Base-by-base conservation (phyloP, 129 eudicot genomes). In the Escallonia herrerae region DNA sequence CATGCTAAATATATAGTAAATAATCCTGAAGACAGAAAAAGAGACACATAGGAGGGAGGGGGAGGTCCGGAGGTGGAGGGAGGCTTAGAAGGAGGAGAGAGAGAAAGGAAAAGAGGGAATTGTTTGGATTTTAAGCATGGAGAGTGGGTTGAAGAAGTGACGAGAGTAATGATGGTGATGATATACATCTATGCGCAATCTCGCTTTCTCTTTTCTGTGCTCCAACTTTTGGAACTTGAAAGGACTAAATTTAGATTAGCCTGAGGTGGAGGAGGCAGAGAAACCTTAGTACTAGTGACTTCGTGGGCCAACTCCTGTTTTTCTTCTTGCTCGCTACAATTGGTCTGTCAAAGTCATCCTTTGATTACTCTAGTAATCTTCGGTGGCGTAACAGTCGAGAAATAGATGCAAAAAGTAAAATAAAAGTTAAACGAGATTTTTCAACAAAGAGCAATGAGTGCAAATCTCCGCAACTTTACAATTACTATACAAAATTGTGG, bases 101-200 rank as follows among this genome's bases (percentile, higher is more conserved):
- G 69, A 44, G 53, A 49, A 15, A 52, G 62, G 8, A 37, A 74
- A 65, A 60, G 70, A 44, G 63, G 57, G 72, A 42, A 50, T 72
- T 43, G 54, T 75, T 63, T 66, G 72, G 60, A 72, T 59, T 62
- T 75, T 46, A 33, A 40, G 73, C 39, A 61, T 60, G 61, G 15
- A 6, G n/a, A 43, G 46, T 61, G 69, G 67, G 61, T 56, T 69
- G 80, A 63, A 70, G 41, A 33, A 70, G 48, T 66, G 70, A 60
- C 74, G 74, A 46, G 55, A 39, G 78, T 67, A 72, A 77, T 74
- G 79, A 74, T 74, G 68, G 48, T 71, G 46, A 65, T 66, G 63
- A 60, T 54, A 62, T 72, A 46, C 33, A 22, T 22, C 33, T 22
- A 22, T 71, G 49, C 65, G 40, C n/a, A 39, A 60, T 33, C 39